Percentiles rank a stretch among this genome's conserved stretches.
Evolutionary conservation across 2,329 filamentous ascomycete genomes (phyloP).

Genomic region (Ophiostoma sp.): DNA sequence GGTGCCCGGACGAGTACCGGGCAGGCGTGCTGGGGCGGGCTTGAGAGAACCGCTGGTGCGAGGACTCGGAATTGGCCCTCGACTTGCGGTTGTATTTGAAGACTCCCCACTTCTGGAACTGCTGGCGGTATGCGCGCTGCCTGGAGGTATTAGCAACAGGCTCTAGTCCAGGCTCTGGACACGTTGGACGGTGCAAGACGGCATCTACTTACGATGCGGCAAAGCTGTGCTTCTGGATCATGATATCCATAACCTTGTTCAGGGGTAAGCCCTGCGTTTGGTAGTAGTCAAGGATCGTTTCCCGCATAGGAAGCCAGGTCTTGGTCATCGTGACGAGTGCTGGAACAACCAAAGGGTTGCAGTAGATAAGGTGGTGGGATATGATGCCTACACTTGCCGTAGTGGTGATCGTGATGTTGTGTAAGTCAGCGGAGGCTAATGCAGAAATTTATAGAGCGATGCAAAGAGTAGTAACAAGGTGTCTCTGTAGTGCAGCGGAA

Average conservation of each 20-base stretch:
- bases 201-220: conserved; percentile 15
- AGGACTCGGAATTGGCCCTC: neutral
- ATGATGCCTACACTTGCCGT: too few species aligned
- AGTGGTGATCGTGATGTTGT: too few species aligned
- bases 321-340: conserved; percentile 39
- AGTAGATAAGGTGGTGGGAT: neutral
- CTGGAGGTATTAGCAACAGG: neutral
- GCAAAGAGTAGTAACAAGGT: too few species aligned
- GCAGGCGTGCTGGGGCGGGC: neutral
- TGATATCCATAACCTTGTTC: neutral
- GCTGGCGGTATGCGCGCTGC: conserved; percentile 20
- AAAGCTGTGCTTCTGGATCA: conserved; percentile 2
- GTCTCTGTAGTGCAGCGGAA: too few species aligned
- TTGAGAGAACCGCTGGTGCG: too few species aligned
- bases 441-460: too few species aligned
- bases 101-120: conserved; percentile 15
- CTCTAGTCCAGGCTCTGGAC: too few species aligned
- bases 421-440: too few species aligned
- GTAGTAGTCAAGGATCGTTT: conserved; percentile 38
- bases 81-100: conserved; percentile 21
- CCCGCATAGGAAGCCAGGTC: conserved; percentile 37
- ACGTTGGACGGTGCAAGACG: too few species aligned
- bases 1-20: neutral
- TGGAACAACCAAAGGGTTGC: neutral
- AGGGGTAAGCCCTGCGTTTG: neutral